Conservation (phyloP, 2,329 filamentous ascomycete species). For the Hymenoscyphus scutula region DNA sequence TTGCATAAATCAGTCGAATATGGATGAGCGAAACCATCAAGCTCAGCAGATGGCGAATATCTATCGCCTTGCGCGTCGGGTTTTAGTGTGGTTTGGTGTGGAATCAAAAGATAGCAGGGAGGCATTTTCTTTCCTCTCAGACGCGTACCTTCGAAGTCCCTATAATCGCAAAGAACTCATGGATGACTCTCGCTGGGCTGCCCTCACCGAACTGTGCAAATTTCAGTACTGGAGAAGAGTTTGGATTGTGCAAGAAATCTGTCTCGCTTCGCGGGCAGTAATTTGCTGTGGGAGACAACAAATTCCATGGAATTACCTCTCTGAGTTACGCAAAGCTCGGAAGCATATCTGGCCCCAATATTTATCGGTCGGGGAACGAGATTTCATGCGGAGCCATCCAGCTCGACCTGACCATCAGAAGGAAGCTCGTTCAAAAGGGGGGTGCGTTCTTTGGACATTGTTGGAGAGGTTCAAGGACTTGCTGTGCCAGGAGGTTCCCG, state of each 20-base stretch:
- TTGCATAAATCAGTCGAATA: conserved; percentile 21
- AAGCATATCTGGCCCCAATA: conserved; percentile 15
- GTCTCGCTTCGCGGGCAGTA: conserved; percentile 7
- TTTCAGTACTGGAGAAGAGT: conserved; percentile 18
- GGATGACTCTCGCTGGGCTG: background rate
- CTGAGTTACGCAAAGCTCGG: background rate
- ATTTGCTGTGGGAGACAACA: conserved; percentile 3
- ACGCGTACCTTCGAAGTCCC: background rate
- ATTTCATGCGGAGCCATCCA: conserved; percentile 11
- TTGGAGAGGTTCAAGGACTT: conserved; percentile 29
- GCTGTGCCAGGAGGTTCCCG: conserved; percentile 31
- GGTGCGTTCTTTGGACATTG: conserved; percentile 17
- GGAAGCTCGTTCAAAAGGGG: conserved; percentile 17
- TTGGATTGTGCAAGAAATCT: conserved; percentile 35
- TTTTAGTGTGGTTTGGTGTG: conserved; percentile 19
- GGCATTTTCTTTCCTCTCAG: background rate
- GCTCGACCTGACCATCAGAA: conserved; percentile 15
- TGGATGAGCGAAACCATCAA: conserved; percentile 17
- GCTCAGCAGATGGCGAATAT: conserved; percentile 19
- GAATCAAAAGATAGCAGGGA: background rate
- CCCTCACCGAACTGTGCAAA: conserved; percentile 11
- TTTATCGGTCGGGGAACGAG: background rate
- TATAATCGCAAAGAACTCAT: background rate
- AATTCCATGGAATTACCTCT: conserved; percentile 12
- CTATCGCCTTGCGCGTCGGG: conserved; percentile 13